Evolutionary conservation across 768 basidiomycete genomes (phyloP).

Genomic region (Leccinum incarnatum): DNA sequence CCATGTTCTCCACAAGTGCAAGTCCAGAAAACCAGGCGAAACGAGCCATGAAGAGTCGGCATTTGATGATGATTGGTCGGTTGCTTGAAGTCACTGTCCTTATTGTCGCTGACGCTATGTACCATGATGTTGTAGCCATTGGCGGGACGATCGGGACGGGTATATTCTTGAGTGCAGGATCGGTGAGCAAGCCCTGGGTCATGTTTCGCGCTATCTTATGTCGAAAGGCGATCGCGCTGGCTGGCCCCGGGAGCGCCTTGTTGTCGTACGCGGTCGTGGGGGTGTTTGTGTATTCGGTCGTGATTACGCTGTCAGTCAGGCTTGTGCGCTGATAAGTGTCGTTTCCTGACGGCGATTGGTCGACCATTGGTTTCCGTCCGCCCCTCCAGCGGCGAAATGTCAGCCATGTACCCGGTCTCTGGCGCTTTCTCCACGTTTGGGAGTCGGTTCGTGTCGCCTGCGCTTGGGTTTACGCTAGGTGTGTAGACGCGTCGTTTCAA

Average conservation of each 20-base stretch:
- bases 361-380: not conserved
- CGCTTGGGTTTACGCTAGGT: slow-evolving; percentile 59
- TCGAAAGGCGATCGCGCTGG: slow-evolving; percentile 47
- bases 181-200: slow-evolving; percentile 33
- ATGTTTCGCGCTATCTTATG: not conserved
- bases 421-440: slow-evolving; percentile 61
- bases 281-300: slow-evolving; percentile 57
- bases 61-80: slow-evolving; percentile 43
- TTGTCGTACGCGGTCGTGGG: slow-evolving; percentile 60
- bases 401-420: slow-evolving; percentile 59
- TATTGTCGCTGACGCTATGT: not conserved
- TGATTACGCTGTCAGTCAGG: slow-evolving; percentile 50
- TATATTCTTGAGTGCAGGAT: slow-evolving; percentile 59
- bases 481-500: not conserved
- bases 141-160: slow-evolving; percentile 61
- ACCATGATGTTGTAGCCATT: slow-evolving; percentile 36
- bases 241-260: slow-evolving; percentile 62
- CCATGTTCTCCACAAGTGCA: slow-evolving; percentile 9
- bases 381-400: slow-evolving; percentile 59
- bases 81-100: not conserved
- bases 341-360: not conserved
- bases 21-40: slow-evolving; percentile 30
- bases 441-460: slow-evolving; percentile 55
- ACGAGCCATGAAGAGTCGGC: slow-evolving; percentile 40
- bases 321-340: not conserved